Percentiles rank a stretch among this genome's conserved stretches.
phyloP scores from a whole-genome alignment of 257 asterid genomes.

The Cynanchum wilfordii region DNA sequence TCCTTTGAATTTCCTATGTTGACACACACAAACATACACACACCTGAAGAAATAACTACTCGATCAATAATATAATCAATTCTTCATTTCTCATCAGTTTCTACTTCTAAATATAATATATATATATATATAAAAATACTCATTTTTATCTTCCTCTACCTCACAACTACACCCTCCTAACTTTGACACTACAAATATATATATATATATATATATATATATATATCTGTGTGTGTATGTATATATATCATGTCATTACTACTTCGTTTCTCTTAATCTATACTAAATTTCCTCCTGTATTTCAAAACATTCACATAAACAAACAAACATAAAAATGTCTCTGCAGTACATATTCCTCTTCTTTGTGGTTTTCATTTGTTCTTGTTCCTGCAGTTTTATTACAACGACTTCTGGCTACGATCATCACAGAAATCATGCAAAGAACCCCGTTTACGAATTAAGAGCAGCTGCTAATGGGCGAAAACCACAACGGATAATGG shows the following conservation, averaged over 20 bases:
- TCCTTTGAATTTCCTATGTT: conserved; percentile 6
- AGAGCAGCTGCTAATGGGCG: neutral
- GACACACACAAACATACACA: neutral
- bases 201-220: too few relatives aligned
- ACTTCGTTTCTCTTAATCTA: neutral
- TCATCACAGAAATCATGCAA: neutral
- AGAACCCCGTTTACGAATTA: neutral
- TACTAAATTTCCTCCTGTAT: neutral
- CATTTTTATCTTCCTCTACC: neutral
- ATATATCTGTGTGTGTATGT: too few relatives aligned
- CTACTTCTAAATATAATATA: too few relatives aligned
- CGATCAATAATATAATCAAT: conserved; percentile 7
- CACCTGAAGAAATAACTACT: conserved; percentile 15
- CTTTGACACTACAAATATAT: neutral
- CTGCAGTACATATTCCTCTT: conserved; percentile 20
- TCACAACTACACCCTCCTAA: neutral
- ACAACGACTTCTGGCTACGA: neutral
- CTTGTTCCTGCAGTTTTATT: conserved; percentile 17
- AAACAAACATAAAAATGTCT: conserved; percentile 24
- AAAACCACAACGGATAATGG: too few relatives aligned
- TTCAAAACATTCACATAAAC: neutral
- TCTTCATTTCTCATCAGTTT: too few relatives aligned
- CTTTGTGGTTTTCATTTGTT: conserved; percentile 22
- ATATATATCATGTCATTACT: neutral
- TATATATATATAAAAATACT: too few relatives aligned